These are phyloP conservation scores for Quillaja saponaria DNA, from an alignment of 306 rosid species.

Conservation along the genomic window DNA sequence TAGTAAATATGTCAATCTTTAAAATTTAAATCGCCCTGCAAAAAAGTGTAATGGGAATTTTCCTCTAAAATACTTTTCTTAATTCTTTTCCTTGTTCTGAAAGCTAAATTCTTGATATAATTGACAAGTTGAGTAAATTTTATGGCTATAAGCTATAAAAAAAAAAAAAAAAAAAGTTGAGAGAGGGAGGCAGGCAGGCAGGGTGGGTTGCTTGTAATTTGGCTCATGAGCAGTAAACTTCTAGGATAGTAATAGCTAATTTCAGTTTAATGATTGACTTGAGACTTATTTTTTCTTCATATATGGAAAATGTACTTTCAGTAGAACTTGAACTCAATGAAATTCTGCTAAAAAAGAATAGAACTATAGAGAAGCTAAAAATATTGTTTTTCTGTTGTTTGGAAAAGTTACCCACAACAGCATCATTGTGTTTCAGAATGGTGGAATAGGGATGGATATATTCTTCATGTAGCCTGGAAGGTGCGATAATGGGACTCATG, in stretches of 20 bases:
- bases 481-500: background rate
- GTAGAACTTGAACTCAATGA: constrained; percentile 10
- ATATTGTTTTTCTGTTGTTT: constrained; percentile 6
- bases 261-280: too few relatives aligned
- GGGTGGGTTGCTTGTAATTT: background rate
- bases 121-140: too few relatives aligned
- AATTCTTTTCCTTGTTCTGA: too few relatives aligned
- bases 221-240: too few relatives aligned
- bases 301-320: constrained; percentile 12
- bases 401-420: constrained; percentile 8
- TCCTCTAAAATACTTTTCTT: background rate
- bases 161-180: too few relatives aligned
- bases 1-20: constrained; percentile 18
- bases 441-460: background rate
- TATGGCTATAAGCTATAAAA: too few relatives aligned
- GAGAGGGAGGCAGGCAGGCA: too few relatives aligned
- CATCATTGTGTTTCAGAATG: background rate
- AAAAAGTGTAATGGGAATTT: constrained; percentile 1
- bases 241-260: background rate
- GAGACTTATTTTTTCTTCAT: background rate
- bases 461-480: background rate
- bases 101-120: too few relatives aligned
- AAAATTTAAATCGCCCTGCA: background rate
- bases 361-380: constrained; percentile 2
- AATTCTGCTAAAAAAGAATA: background rate